Evolutionary conservation across 495 filamentous ascomycete species (phyloP).

Genomic region (Penicillium angulare): DNA sequence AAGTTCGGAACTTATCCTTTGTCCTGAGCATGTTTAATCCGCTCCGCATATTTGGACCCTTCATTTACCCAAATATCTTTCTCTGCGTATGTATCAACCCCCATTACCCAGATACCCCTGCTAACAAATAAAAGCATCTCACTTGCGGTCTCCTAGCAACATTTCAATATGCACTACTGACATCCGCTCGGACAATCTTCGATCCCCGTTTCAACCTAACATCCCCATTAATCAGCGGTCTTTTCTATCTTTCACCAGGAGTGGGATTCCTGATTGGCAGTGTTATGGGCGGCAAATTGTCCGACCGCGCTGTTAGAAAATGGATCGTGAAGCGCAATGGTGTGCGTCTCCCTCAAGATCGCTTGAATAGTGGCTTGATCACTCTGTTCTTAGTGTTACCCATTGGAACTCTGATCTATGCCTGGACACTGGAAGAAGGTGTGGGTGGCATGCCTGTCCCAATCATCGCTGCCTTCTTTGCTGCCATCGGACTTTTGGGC

Average conservation of each 20-base stretch:
- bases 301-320: conserved; percentile 61
- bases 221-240: conserved; percentile 63
- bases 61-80: conserved; percentile 42
- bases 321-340: conserved; percentile 59
- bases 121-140: conserved; percentile 41
- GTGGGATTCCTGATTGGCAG: conserved; percentile 68
- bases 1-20: conserved; percentile 2
- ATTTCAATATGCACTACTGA: conserved; percentile 70
- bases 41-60: conserved; percentile 30
- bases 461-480: conserved; percentile 66
- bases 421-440: conserved; percentile 64
- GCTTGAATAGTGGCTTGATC: conserved; percentile 61
- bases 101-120: not conserved
- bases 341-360: conserved; percentile 67
- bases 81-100: conserved; percentile 31
- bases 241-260: conserved; percentile 77
- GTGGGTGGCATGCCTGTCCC: conserved; percentile 66
- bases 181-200: conserved; percentile 69
- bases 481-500: conserved; percentile 67
- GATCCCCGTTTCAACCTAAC: conserved; percentile 71
- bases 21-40: conserved; percentile 40
- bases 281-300: conserved; percentile 66
- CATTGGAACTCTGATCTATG: conserved; percentile 63
- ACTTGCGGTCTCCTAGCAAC: conserved; percentile 64
- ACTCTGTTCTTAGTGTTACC: conserved; percentile 64